Base-by-base conservation (phyloP, 805 yeast species). In the Candida jianshihensis region DNA sequence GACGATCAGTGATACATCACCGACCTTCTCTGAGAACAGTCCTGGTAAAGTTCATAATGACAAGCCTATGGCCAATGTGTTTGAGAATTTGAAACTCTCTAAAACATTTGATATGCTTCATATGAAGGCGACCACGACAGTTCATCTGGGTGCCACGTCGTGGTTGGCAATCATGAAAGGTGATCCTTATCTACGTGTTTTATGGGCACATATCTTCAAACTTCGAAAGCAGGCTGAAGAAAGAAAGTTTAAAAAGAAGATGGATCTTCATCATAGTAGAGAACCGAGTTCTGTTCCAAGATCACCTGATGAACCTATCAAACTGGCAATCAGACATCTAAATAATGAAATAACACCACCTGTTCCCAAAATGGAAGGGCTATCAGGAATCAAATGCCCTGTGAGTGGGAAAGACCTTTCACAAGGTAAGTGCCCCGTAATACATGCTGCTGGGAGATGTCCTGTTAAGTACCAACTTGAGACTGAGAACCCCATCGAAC, bases 131-230 rank as follows among this genome's bases (percentile, higher is more conserved):
- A 64, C 64, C 20, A 64, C 68, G 4, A 64, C 70, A 1, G 61
- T 61, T 4, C 70, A 65, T 48, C 43, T 66, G n/a, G 70, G 77
- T 39, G 70, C 75, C 1, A 66, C 77, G 4, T 75, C 77, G 18
- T 74, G 79, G 78, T 54, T 74, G 46, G 76, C 77, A 19, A 65
- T 74, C 16, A 73, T 73, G 63, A 68, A 74, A 49, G 76, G 77
- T 46, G 81, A 74, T 44, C 72, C 76, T 5, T 73, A 72, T 46
- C 51, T 74, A 32, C 67, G 75, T 40, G 68, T 73, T 30, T 47
- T 74, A 18, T 74, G 81, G 81, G 63, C 65, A 5, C 71, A 66
- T 42, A 66, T 66, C 19, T 66, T 66, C 43, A 63, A 61, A 25
- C 53, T 66, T 43, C 57, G 70, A 42, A 68, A 64, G 37, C 54